These are phyloP conservation scores for Schwanniomyces yamadae DNA, from an alignment of 805 yeast genomes.

Conservation along the genomic window DNA sequence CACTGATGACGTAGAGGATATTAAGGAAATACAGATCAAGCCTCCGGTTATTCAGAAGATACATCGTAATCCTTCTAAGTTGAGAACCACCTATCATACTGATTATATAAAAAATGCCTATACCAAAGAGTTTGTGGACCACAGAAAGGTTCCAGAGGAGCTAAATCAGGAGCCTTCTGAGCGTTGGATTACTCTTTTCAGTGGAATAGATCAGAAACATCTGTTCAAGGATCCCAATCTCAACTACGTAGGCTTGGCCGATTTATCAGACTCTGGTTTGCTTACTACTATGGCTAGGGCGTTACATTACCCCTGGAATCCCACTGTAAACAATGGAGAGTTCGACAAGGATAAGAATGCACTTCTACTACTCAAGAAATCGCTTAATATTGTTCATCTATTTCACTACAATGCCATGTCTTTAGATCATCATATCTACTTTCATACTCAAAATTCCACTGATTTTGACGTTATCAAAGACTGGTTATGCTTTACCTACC, in stretches of 20 bases:
- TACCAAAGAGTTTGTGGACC: constrained; percentile 34
- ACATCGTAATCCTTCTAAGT: constrained; percentile 24
- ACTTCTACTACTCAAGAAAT: constrained; percentile 22
- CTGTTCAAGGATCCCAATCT: constrained; percentile 23
- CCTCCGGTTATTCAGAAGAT: constrained; percentile 17
- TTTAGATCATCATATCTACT: constrained; percentile 44
- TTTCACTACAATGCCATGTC: constrained; percentile 47
- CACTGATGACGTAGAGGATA: too few species aligned
- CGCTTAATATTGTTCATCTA: constrained; percentile 34
- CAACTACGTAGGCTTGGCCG: constrained; percentile 38
- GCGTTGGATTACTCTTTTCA: constrained; percentile 41
- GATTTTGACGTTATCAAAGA: constrained; percentile 31
- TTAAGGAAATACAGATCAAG: constrained; percentile 11
- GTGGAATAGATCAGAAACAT: constrained; percentile 27
- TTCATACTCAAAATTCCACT: constrained; percentile 27
- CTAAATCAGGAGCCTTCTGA: constrained; percentile 27
- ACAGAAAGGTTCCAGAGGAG: constrained; percentile 36
- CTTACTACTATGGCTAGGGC: constrained; percentile 43
- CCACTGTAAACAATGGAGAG: constrained; percentile 30
- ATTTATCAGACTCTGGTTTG: constrained; percentile 37
- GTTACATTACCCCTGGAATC: constrained; percentile 43
- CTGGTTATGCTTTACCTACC: constrained; percentile 39
- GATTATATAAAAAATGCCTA: constrained; percentile 38
- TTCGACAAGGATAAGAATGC: constrained; percentile 36
- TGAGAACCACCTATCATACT: constrained; percentile 31